Evolutionary conservation across 2,329 filamentous ascomycete genomes (phyloP).

Genomic region (Furcasterigmium sp.): DNA sequence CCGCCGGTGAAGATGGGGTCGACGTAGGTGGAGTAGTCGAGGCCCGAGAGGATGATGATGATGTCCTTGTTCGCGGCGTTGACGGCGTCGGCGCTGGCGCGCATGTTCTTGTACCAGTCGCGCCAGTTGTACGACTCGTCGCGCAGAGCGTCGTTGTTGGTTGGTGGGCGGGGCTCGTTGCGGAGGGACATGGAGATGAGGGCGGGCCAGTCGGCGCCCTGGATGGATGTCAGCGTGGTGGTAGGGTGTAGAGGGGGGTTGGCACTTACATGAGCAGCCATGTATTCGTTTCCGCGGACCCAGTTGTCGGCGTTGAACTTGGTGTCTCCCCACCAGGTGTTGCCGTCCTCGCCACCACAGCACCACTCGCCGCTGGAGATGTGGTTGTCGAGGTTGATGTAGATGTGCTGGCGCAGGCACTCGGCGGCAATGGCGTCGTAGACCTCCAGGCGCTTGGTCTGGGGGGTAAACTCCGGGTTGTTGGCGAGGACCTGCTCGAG

Average conservation of each 20-base stretch:
- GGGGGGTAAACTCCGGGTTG: conserved; percentile 41
- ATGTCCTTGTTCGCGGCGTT: conserved; percentile 37
- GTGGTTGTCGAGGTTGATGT: conserved; percentile 42
- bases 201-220: conserved; percentile 22
- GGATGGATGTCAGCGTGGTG: conserved; percentile 5
- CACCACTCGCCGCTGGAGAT: conserved; percentile 44
- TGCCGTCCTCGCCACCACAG: conserved; percentile 37
- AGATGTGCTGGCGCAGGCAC: conserved; percentile 39
- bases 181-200: conserved; percentile 35
- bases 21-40: conserved; percentile 51
- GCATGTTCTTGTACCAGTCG: conserved; percentile 37
- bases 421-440: conserved; percentile 51
- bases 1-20: conserved; percentile 43
- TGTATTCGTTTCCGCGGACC: conserved; percentile 44
- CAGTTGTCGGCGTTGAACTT: conserved; percentile 48
- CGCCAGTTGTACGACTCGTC: conserved; percentile 5
- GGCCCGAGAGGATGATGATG: conserved; percentile 48
- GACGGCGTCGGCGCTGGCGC: conserved; percentile 34
- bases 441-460: conserved; percentile 41
- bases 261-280: conserved; percentile 43
- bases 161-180: conserved; percentile 34
- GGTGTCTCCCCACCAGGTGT: conserved; percentile 46
- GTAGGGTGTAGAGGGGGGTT: conserved; percentile 9
- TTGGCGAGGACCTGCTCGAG: conserved; percentile 39
- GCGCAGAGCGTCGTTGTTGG: conserved; percentile 20